phyloP scores from a whole-genome alignment of 257 asterid genomes.

The Fraxinus excelsior region DNA sequence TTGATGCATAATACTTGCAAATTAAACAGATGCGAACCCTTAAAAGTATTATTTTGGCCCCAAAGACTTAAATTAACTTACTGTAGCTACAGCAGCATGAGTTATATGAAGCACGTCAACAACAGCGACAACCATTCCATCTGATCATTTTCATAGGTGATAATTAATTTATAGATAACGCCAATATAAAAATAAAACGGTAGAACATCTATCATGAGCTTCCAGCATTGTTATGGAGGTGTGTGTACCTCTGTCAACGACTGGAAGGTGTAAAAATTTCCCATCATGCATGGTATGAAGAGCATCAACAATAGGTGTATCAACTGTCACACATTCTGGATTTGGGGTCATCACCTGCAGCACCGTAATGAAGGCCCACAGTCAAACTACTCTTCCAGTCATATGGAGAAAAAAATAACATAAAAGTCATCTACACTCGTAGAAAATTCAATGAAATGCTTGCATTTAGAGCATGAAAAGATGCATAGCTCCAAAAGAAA shows the following conservation, averaged over 20 bases:
- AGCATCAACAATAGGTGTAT: conserved; percentile 94
- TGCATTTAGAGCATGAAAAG: background rate
- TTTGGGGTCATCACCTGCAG: conserved; percentile 90
- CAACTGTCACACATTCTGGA: conserved; percentile 91
- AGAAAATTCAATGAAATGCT: background rate
- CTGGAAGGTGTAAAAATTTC: conserved; percentile 85
- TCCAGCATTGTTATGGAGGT: background rate
- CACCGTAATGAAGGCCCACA: conserved; percentile 4
- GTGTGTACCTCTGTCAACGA: conserved; percentile 72
- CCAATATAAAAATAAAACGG: background rate
- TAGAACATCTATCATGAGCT: background rate
- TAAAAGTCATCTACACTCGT: background rate
- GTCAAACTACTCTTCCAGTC: background rate
- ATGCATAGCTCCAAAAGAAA: background rate
- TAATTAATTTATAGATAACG: conserved; percentile 5
- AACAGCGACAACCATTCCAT: conserved; percentile 78
- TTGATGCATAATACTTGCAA: background rate
- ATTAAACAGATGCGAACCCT: background rate
- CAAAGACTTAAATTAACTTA: conserved; percentile 40
- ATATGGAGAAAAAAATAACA: background rate
- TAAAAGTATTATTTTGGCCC: background rate
- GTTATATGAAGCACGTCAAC: conserved; percentile 93
- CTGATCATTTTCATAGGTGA: conserved; percentile 38
- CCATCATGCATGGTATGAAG: conserved; percentile 98
- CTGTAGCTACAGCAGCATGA: conserved; percentile 94